Evolutionary conservation across 805 yeast genomes (phyloP), one percentile per base, ranked within the genome.

Genomic region (Ogataea allantospora): DNA sequence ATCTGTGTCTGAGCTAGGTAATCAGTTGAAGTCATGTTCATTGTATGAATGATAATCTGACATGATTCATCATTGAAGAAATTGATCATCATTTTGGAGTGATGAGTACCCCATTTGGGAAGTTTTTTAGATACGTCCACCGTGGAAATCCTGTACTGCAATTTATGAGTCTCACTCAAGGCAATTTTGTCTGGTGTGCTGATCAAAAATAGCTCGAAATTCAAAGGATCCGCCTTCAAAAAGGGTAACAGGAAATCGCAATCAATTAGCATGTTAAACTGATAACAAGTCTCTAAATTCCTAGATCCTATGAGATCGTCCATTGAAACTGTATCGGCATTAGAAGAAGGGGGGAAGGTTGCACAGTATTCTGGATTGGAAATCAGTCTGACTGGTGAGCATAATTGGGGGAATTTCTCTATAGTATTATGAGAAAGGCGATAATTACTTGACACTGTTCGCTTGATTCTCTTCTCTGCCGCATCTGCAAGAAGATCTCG

Each of bases 81-180:
- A 50, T 81, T 81, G 10, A 83, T 60, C 68, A 82, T 77, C 72
- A 82, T 61, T 53, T 83, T 83, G 1, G 86, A 70, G 54, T 83
- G 91, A 55, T 83, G 88, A 3, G 71, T 65, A 0, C 75, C 60
- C 48, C 45, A 73, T 13, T 61, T 67, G 1, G 48, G 44, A 8
- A 56, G 35, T 11, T 42, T 44, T 14, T 38, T 37, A 7, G 55
- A 40, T 1, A 71, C 65, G 27, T 59, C 58, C 6, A 66, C 38
- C 8, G 54, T 46, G 3, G 39, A 32, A 6, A 62, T 44, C 5
- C 47, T 49, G 20, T 34, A 57, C 13, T 28, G 36, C 17, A 42
- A 19, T n/a, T 38, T 26, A 25, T 50, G 55, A 6, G n/a, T 5
- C 61, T 58, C n/a, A 61, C 73, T 48, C 39, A 71, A 19, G 55